Evolutionary conservation across 345 rosid genomes (phyloP).

Genomic region (Eucalyptus pumila): DNA sequence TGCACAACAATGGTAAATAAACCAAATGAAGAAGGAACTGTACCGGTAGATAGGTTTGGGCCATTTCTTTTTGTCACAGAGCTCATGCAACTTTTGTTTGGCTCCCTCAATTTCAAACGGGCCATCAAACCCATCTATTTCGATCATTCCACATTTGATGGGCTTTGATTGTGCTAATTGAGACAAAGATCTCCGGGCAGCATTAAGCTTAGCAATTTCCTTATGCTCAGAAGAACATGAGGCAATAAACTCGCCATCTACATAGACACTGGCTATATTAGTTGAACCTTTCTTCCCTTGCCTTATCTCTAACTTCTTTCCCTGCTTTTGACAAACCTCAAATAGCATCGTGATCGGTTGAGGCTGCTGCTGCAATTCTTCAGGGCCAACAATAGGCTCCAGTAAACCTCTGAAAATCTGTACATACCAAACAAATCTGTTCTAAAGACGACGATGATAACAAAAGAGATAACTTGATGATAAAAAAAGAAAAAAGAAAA

Average conservation of each 20-base stretch:
- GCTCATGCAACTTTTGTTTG: slow-evolving; percentile 47
- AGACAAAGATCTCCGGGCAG: slow-evolving; percentile 40
- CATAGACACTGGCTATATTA: slow-evolving; percentile 31
- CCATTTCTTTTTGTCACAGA: slow-evolving; percentile 58
- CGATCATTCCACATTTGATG: not conserved
- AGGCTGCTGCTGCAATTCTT: slow-evolving; percentile 46
- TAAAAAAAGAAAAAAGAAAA: not conserved
- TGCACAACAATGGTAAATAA: not conserved
- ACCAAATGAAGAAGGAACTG: not conserved
- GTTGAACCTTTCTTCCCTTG: slow-evolving; percentile 9
- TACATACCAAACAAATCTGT: not conserved
- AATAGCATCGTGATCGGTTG: slow-evolving; percentile 59
- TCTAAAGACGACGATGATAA: not conserved
- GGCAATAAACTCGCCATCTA: slow-evolving; percentile 36
- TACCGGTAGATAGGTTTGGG: slow-evolving; percentile 56
- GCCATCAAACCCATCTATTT: not conserved
- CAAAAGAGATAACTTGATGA: not conserved
- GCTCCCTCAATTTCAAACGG: slow-evolving; percentile 21
- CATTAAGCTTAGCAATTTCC: slow-evolving; percentile 61
- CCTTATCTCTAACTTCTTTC: slow-evolving; percentile 35
- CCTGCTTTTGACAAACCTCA: slow-evolving; percentile 51
- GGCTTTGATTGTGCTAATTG: slow-evolving; percentile 10
- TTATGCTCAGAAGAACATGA: slow-evolving; percentile 46
- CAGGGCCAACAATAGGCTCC: slow-evolving; percentile 55
- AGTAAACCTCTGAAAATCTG: slow-evolving; percentile 57